Conservation (phyloP, 176 grass and related monocot genomes). For the Zoysia pacifica region DNA sequence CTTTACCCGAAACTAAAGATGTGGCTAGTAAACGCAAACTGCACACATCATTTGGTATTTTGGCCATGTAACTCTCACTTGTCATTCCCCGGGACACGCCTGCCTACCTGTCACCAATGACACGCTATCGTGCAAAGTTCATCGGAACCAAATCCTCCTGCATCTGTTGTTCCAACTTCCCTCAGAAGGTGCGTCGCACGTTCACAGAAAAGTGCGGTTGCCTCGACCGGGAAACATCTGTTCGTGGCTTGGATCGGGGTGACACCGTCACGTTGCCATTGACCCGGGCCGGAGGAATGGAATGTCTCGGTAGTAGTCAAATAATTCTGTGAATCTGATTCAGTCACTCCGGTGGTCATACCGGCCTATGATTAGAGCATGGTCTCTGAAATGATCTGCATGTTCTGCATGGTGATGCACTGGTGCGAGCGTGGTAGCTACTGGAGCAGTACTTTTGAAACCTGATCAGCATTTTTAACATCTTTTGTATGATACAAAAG, state of each 20-base stretch:
- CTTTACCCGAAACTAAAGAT: too few relatives aligned
- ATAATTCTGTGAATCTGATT: constrained; percentile 32
- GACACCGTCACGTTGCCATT: constrained; percentile 33
- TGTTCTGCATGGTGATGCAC: not conserved
- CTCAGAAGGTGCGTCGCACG: constrained; percentile 47
- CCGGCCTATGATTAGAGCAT: not conserved
- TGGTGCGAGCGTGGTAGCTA: not conserved
- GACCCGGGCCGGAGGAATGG: constrained; percentile 11
- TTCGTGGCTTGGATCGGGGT: constrained; percentile 35
- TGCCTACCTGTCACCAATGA: not conserved
- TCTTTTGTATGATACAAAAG: not conserved
- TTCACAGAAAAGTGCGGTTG: constrained; percentile 5
- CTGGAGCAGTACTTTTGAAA: not conserved
- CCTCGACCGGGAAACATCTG: constrained; percentile 28
- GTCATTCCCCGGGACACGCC: not conserved
- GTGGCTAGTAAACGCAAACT: too few relatives aligned
- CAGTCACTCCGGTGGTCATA: constrained; percentile 9
- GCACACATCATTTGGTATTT: not conserved
- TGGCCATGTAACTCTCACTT: not conserved
- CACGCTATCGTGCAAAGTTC: constrained; percentile 19
- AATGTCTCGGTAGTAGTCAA: not conserved
- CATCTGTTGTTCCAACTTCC: not conserved
- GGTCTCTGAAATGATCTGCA: not conserved
- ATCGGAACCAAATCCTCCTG: constrained; percentile 2
- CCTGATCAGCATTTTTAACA: not conserved